Percentiles rank a stretch among this genome's conserved stretches.
phyloP scores from a whole-genome alignment of 495 filamentous ascomycete genomes.

The Neurospora tetrasperma region DNA sequence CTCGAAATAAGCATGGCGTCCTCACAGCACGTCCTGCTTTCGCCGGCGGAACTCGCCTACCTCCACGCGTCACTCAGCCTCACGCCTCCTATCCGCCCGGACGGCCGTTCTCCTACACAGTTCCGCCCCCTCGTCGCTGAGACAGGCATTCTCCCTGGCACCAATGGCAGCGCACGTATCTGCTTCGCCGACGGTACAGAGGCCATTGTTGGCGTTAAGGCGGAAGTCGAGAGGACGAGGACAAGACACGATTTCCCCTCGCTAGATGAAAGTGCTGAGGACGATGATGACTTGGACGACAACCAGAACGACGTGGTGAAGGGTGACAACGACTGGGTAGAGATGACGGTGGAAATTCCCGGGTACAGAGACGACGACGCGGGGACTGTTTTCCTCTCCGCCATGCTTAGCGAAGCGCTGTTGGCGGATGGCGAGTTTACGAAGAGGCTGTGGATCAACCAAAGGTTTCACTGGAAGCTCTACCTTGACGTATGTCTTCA shows the following conservation, averaged over 20 bases:
- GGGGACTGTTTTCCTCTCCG: slow-evolving; percentile 71
- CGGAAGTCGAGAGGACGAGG: slow-evolving; percentile 68
- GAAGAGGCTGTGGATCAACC: slow-evolving; percentile 68
- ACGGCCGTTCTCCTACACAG: slow-evolving; percentile 69
- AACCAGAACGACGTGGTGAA: slow-evolving; percentile 16
- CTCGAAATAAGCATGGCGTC: slow-evolving; percentile 20
- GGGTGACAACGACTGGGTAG: slow-evolving; percentile 58
- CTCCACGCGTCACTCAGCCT: slow-evolving; percentile 78
- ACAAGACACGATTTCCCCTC: slow-evolving; percentile 23
- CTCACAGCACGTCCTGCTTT: slow-evolving; percentile 55
- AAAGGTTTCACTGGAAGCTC: slow-evolving; percentile 87
- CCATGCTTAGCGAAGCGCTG: slow-evolving; percentile 82
- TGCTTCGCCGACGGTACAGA: slow-evolving; percentile 94
- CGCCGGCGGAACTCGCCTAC: slow-evolving; percentile 92
- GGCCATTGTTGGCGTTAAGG: slow-evolving; percentile 90
- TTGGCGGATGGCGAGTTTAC: slow-evolving; percentile 64
- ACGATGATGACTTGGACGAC: slow-evolving; percentile 10
- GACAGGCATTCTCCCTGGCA: slow-evolving; percentile 73
- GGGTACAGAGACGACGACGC: slow-evolving; percentile 86
- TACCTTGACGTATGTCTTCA: slow-evolving; percentile 74
- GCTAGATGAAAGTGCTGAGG: slow-evolving; percentile 14
- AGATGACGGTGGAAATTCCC: slow-evolving; percentile 76
- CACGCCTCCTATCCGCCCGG: slow-evolving; percentile 75
- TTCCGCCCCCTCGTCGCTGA: slow-evolving; percentile 89
- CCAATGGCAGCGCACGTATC: slow-evolving; percentile 86